Base-by-base conservation (phyloP, 2,329 filamentous ascomycete species). In the Cercospora nicotianae region DNA sequence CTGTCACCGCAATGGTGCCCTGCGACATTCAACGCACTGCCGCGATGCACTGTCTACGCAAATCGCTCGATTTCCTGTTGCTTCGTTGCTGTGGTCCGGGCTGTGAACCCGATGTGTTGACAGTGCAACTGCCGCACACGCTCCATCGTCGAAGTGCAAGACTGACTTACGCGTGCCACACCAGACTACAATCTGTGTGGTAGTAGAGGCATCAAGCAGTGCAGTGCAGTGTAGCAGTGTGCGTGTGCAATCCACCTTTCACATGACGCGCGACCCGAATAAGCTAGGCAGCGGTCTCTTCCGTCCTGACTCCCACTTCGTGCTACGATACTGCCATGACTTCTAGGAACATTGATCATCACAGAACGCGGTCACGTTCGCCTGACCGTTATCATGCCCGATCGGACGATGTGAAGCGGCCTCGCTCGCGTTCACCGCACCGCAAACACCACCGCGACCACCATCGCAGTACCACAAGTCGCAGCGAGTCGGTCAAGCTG, bases 341-440 rank as follows among this genome's bases (percentile, higher is more conserved):
- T 45, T 51, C 51, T 9, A 23, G 18, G 30, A 51, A 20, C 13
- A 53, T 13, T 57, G 7, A 76, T 80, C 26, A 74, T 78, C 18
- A 72, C 67, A 64, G 63, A 74, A 72, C 70, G 65, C 72, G 74
- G n/a, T 76, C 75, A n/a, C 71, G 72, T 20, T 75, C 74, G 2
- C 73, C 70, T 16, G 63, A 64, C 20, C 45, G 61, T 51, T 26
- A 26, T 26, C 23, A 63, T 31, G 60, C 31, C 28, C 31, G 57
- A 20, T 60, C 18, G 20, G 45, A 69, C 23, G 67, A 73, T 57
- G 69, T 71, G 64, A 75, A 72, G 33, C 48, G 71, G 42, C 67
- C 69, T 58, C 74, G 74, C 16, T 75, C 75, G 66, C 70, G 69
- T 31, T 77, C 75, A 20, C 75, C 74, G 51, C 64, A 70, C 65